A percentile compares a stretch with the other conserved stretches of the same genome.
Conservation (phyloP, 1,284 basidiomycete species). For the Rhodotorula sp. region DNA sequence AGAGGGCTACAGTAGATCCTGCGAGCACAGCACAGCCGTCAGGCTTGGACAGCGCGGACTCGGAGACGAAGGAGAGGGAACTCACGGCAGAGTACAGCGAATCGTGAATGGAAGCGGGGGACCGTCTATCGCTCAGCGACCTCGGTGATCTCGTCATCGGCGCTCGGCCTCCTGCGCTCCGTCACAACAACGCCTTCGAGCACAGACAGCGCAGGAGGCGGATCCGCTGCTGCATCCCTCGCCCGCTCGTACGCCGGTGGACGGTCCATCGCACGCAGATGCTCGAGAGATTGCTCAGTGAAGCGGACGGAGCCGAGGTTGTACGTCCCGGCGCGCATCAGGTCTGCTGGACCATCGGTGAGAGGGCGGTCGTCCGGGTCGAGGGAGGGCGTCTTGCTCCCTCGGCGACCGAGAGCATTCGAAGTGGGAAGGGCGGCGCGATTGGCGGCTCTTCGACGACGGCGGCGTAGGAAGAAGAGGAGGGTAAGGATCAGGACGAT, state of each 20-base stretch:
- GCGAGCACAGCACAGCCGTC: too few relatives aligned
- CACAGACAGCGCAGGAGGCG: background rate
- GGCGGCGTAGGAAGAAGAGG: constrained; percentile 11
- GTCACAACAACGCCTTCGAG: background rate
- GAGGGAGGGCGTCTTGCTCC: background rate
- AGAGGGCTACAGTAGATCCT: too few relatives aligned
- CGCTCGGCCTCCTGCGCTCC: background rate
- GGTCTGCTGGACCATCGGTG: background rate
- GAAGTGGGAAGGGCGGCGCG: background rate
- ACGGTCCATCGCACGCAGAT: constrained; percentile 13
- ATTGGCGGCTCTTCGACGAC: background rate
- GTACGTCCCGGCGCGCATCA: constrained; percentile 28
- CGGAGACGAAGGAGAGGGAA: too few relatives aligned
- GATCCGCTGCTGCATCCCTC: background rate
- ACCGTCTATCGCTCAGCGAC: too few relatives aligned
- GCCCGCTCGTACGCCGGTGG: constrained; percentile 20
- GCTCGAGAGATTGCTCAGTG: constrained; percentile 21
- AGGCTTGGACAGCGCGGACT: too few relatives aligned
- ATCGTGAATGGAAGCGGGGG: too few relatives aligned
- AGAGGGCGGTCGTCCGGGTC: constrained; percentile 4
- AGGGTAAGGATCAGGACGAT: constrained; percentile 1
- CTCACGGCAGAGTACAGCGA: too few relatives aligned
- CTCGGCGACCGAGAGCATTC: too few relatives aligned
- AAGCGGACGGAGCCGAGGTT: constrained; percentile 29
- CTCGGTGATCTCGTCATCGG: too few relatives aligned